Base-by-base conservation (phyloP, 2,329 filamentous ascomycete genomes). In the Chaetomium sp. region DNA sequence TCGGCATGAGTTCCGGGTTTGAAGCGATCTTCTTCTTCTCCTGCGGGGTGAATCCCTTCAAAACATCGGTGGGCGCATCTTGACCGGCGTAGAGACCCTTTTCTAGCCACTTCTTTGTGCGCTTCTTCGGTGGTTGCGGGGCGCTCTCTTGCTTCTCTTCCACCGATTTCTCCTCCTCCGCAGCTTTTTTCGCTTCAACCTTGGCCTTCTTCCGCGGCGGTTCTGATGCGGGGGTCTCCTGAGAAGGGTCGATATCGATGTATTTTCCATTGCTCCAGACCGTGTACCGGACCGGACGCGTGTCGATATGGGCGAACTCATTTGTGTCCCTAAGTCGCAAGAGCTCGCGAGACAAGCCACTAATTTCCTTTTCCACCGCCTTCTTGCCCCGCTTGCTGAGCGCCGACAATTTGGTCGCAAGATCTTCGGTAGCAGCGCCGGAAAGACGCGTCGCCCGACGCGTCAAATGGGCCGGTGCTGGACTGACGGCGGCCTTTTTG, bases 61-160 rank as follows among this genome's bases (percentile, higher is more conserved):
- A 68, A 6, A 74, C 67, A 55, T 82, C 77, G 6, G 67, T 61
- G 0, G 79, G 78, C 6, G 72, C 72, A 35, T 85, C 78, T 69
- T 96, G 92, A 34, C 94, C 94, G 0, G 89, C 86, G 66, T 95
- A 97, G 11, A 97, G 77, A 8, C 92, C 94, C 68, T 91, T 88
- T 52, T 79, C 77, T 53, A 95, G 76, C 81, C 88, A 97, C 62
- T 84, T 85, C 75, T 95, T 95, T 51, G 76, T 72, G 40, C 75
- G 77, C 51, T 53, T 61, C 51, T 53, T 60, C 32, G 44, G 6
- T 2, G 53, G 40, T 11, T 42, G 54, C 33, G 59, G 52, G 9
- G 42, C 57, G n/a, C 66, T 76, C 50, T 67, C 60, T 48, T 74
- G 69, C 38, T 68, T 62, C 48, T 70, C 64, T n/a, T 62, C 60